Percentiles rank a stretch among this genome's conserved stretches.
These are phyloP conservation scores for Ormosia semicastrata DNA, from an alignment of 306 rosid species.

Conservation along the genomic window DNA sequence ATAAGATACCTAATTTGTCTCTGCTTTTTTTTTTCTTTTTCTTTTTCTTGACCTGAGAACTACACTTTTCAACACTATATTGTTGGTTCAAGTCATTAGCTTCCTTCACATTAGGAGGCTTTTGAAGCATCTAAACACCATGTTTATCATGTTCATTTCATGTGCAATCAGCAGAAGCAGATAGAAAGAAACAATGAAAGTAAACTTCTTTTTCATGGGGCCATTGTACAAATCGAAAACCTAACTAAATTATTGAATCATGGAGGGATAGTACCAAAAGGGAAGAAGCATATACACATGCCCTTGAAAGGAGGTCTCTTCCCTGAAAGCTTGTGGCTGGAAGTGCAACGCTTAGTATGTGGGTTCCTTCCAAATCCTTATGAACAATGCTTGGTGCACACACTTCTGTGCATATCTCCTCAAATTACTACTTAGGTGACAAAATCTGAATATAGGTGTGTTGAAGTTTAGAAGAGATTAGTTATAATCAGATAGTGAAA, in stretches of 20 bases:
- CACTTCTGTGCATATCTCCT: too few species aligned
- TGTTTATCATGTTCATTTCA: neutral
- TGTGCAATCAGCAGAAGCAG: neutral
- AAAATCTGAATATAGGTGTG: too few species aligned
- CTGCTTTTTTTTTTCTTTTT: too few species aligned
- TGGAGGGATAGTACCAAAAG: neutral
- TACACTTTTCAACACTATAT: too few species aligned
- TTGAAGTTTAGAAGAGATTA: too few species aligned
- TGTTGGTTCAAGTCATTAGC: neutral
- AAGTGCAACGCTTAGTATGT: neutral
- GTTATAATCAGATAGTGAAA: too few species aligned
- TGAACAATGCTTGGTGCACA: too few species aligned
- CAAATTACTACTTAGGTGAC: too few species aligned
- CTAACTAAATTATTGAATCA: constrained; percentile 19
- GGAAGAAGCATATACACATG: neutral
- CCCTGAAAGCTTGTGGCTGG: neutral
- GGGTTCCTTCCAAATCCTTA: neutral
- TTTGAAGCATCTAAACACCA: neutral
- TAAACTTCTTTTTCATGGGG: constrained; percentile 5
- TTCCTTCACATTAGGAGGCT: neutral
- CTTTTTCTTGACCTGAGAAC: too few species aligned
- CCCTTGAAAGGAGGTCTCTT: constrained; percentile 22
- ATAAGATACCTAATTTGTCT: too few species aligned
- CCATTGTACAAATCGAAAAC: neutral
- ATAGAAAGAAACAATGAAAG: neutral